Evolutionary conservation across 495 filamentous ascomycete species (phyloP), one percentile per base, ranked within the genome.

Genomic region (Neurospora terricola): DNA sequence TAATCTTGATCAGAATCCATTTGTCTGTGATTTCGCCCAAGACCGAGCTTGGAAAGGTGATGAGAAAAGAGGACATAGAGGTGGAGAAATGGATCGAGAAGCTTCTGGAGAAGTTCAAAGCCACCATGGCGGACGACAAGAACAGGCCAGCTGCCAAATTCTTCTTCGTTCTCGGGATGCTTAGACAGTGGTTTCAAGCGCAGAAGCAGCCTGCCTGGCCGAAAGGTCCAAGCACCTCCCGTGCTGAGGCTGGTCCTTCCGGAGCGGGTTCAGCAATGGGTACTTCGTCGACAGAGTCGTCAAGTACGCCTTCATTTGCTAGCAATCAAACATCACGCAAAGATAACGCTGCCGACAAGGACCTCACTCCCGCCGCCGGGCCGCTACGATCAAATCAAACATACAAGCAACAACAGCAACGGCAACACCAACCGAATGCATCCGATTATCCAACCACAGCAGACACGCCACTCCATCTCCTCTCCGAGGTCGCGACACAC

Each of bases 1-100:
- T 98, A n/a, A 88, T 94, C 21, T 81, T 98, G 21, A 93, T 97
- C 79, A 97, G 96, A 77, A 88, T 97, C 73, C 93, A 93, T 80
- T 92, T 93, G 69, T 90, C 92, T 4, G 90, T 93, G 11, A 89
- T 87, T 14, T 85, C 88, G 12, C 86, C 92, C 0, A 82, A 88
- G 62, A 89, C 88, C 30, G 90, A 91, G 75, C 83, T 97, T 1
- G 91, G 91, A 5, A 91, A 90, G 77, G 87, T 97, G 27, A 91
- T 97, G 73, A 88, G 90, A 71, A 89, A 90, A 73, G 87, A 91
- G 42, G 87, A 91, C 62, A 86, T 97, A 78, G 88, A 88, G 54
- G 88, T 97, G 10, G 92, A 95, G 72, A 83, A 91, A 37, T 91
- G 95, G 76, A 82, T 97, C 0, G 90, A 92, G 72, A 81, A 81